A percentile compares a stretch with the other conserved stretches of the same genome.
phyloP scores from a whole-genome alignment of 805 yeast genomes.

The Danielia reshetovae region DNA sequence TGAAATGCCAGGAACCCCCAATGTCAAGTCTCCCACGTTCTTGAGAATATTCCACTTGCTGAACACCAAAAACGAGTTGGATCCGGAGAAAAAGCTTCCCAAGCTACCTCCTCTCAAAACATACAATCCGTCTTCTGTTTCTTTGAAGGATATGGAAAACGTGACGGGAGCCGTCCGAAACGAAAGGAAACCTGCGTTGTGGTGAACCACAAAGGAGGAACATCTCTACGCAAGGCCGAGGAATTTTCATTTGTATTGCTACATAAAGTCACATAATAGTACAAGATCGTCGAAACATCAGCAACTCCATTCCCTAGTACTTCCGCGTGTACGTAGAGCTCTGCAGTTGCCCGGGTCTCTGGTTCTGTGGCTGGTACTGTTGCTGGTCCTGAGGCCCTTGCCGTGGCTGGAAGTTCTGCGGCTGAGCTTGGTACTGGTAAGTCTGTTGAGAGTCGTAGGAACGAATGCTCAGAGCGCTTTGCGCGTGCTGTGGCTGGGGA shows the following conservation, averaged over 20 bases:
- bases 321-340: conserved; percentile 1
- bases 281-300: too few species aligned
- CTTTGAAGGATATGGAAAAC: background rate
- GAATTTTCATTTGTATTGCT: too few species aligned
- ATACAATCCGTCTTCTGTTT: background rate
- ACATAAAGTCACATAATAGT: too few species aligned
- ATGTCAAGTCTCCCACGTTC: conserved; percentile 27
- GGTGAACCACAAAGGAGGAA: too few species aligned
- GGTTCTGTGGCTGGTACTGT: background rate
- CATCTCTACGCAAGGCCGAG: too few species aligned
- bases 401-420: conserved; percentile 3
- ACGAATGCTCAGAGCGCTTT: conserved; percentile 5
- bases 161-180: background rate
- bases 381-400: conserved; percentile 5
- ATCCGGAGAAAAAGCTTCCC: conserved; percentile 14
- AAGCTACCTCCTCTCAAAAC: conserved; percentile 16
- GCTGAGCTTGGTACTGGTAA: conserved; percentile 7
- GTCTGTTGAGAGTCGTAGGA: conserved; percentile 2
- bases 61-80: conserved; percentile 13
- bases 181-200: background rate
- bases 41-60: conserved; percentile 30
- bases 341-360: background rate
- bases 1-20: conserved; percentile 14
- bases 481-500: conserved; percentile 3
- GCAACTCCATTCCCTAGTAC: background rate